Evolutionary conservation across 805 yeast genomes (phyloP).

Genomic region (Jamesozyma hellenica): DNA sequence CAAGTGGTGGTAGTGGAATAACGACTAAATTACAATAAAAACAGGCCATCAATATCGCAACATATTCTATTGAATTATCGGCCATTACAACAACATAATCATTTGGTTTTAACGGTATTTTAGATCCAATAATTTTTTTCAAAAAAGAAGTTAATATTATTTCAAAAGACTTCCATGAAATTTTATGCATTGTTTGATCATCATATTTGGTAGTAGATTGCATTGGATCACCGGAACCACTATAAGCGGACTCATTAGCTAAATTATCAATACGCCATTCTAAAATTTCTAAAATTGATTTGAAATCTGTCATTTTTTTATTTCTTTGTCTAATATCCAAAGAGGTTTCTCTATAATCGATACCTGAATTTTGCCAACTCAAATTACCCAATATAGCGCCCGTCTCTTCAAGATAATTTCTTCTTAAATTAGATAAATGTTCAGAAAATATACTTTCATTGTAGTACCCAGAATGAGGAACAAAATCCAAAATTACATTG

Average conservation of each 20-base stretch:
- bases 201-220: conserved; percentile 19
- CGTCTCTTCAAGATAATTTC: conserved; percentile 44
- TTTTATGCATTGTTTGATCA: conserved; percentile 39
- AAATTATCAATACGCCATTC: conserved; percentile 68
- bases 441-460: conserved; percentile 30
- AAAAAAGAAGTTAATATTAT: conserved; percentile 66
- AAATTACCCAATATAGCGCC: not conserved
- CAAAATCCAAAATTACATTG: conserved; percentile 27
- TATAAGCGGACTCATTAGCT: conserved; percentile 72
- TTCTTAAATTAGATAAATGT: conserved; percentile 58
- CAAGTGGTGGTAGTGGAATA: conserved; percentile 67
- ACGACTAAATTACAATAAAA: conserved; percentile 56
- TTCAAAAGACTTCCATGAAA: conserved; percentile 79
- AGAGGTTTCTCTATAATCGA: conserved; percentile 67
- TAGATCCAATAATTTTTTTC: conserved; percentile 54
- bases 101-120: conserved; percentile 54
- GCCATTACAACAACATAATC: conserved; percentile 72
- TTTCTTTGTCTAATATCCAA: conserved; percentile 63
- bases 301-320: conserved; percentile 63
- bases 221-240: conserved; percentile 29
- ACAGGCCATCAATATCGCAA: conserved; percentile 78
- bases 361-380: conserved; percentile 61
- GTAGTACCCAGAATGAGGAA: conserved; percentile 27
- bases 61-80: conserved; percentile 77
- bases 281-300: conserved; percentile 58